Percentiles rank a stretch among this genome's conserved stretches.
phyloP scores from a whole-genome alignment of 2,329 filamentous ascomycete genomes.

The Phyllosticta ampelicida region DNA sequence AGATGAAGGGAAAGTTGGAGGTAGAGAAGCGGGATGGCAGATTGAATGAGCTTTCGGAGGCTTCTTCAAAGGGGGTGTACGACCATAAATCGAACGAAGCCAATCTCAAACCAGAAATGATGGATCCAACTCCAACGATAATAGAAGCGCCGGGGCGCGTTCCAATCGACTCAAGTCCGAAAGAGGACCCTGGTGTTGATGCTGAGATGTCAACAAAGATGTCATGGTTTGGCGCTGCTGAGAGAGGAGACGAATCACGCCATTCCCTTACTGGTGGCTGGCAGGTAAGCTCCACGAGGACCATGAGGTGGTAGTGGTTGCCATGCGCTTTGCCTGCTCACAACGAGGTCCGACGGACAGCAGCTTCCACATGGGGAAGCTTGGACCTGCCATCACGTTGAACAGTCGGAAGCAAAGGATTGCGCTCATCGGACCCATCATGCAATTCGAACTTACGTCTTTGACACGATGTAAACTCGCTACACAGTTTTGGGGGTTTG shows the following conservation, averaged over 20 bases:
- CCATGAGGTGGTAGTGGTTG: neutral
- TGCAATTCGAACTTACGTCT: neutral
- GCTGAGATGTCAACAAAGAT: neutral
- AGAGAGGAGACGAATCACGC: neutral
- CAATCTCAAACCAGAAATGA: neutral
- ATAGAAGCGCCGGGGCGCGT: neutral
- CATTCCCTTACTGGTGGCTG: neutral
- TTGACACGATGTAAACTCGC: neutral
- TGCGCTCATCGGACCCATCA: neutral
- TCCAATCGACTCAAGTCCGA: neutral
- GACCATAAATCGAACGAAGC: neutral
- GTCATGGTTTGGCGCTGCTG: neutral
- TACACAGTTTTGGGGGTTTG: conserved; percentile 17
- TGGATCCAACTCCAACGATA: neutral
- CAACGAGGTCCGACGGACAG: neutral
- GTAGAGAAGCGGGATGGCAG: neutral
- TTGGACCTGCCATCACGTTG: neutral
- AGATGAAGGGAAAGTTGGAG: neutral
- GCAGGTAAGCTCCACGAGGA: neutral
- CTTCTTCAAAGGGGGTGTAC: neutral
- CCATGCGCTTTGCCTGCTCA: neutral
- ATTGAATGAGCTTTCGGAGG: neutral
- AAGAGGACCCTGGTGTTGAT: neutral
- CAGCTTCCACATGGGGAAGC: neutral
- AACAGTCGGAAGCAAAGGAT: neutral